phyloP scores from a whole-genome alignment of 2,329 filamentous ascomycete genomes.

The Pseudogymnoascus sp. region DNA sequence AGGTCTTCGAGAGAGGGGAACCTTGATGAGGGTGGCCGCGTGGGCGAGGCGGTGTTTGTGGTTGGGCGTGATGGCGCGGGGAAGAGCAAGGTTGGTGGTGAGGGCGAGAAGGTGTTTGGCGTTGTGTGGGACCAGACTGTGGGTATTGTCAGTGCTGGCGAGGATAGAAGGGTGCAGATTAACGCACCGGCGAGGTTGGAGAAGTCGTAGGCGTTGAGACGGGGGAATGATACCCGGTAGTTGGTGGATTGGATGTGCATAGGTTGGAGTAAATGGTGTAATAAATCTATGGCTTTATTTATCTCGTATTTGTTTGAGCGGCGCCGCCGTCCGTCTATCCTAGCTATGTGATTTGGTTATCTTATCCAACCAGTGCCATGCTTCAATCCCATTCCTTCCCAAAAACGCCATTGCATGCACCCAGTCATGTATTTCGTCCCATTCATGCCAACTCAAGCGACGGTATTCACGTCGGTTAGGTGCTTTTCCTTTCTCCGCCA shows the following conservation, averaged over 20 bases:
- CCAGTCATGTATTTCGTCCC: not conserved
- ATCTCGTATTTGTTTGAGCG: slow-evolving; percentile 1
- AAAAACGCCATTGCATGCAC: not conserved
- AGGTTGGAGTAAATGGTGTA: slow-evolving; percentile 6
- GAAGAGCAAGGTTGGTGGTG: slow-evolving; percentile 60
- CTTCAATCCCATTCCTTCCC: not conserved
- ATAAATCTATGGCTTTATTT: not conserved
- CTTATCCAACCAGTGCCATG: not conserved
- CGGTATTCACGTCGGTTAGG: not conserved
- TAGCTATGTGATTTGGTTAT: not conserved
- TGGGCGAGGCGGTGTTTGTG: slow-evolving; percentile 66
- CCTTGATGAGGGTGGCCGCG: slow-evolving; percentile 49
- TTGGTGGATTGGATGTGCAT: not conserved
- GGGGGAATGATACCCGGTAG: not conserved
- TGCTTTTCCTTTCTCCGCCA: not conserved
- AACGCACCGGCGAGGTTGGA: slow-evolving; percentile 48
- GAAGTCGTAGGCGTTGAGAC: slow-evolving; percentile 3
- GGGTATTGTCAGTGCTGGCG: slow-evolving; percentile 83
- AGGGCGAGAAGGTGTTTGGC: slow-evolving; percentile 82
- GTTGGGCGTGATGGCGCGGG: slow-evolving; percentile 56
- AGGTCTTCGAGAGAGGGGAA: slow-evolving; percentile 55
- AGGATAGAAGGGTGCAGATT: slow-evolving; percentile 92
- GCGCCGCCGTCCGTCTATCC: not conserved
- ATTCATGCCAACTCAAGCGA: not conserved
- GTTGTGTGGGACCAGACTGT: slow-evolving; percentile 79